Evolutionary conservation across 1,139 yeast genomes (phyloP).

Genomic region (Geotrichum siamense): DNA sequence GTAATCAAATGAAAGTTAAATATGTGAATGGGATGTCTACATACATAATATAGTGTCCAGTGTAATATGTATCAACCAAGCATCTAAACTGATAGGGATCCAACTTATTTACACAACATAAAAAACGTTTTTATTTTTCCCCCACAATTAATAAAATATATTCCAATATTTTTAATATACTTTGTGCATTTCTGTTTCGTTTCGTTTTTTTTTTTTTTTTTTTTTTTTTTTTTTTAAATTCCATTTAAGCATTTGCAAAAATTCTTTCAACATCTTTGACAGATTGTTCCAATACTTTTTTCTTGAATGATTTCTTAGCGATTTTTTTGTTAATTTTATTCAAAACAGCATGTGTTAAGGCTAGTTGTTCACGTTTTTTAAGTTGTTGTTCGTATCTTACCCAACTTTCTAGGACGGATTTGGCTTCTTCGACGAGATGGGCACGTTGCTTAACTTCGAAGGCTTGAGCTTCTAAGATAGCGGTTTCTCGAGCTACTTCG

Average conservation of each 20-base stretch:
- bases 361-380: constrained; percentile 94
- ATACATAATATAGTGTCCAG: too few species aligned
- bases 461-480: constrained; percentile 86
- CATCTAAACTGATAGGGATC: too few species aligned
- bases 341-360: constrained; percentile 78
- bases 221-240: neutral
- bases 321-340: constrained; percentile 83
- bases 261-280: constrained; percentile 86
- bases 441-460: constrained; percentile 89
- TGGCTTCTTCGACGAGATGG: constrained; percentile 83
- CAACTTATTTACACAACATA: too few species aligned
- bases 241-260: constrained; percentile 40
- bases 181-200: too few species aligned
- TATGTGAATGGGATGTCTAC: too few species aligned
- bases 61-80: too few species aligned
- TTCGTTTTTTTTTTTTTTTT: neutral
- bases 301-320: constrained; percentile 87
- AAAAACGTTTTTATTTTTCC: too few species aligned
- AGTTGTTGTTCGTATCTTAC: constrained; percentile 96
- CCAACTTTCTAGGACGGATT: constrained; percentile 95
- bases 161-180: too few species aligned
- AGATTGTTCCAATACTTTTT: constrained; percentile 81
- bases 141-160: too few species aligned
- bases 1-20: too few species aligned
- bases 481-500: constrained; percentile 93